phyloP scores from a whole-genome alignment of 495 filamentous ascomycete genomes.

The Penicillium egyptiacum region DNA sequence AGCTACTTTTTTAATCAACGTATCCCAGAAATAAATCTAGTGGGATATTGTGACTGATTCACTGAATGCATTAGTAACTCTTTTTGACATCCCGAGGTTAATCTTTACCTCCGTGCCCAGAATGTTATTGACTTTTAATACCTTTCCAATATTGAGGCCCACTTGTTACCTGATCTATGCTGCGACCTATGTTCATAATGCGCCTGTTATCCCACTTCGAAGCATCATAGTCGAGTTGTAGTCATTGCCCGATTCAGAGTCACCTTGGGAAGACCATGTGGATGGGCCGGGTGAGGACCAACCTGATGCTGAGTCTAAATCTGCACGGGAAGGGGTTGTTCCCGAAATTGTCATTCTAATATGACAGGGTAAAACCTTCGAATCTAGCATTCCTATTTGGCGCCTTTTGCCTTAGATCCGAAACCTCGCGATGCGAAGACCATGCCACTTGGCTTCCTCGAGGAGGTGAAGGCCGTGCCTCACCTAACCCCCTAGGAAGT shows the following conservation, averaged over 20 bases:
- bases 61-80: background rate
- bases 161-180: background rate
- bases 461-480: background rate
- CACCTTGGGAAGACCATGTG: background rate
- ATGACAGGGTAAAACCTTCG: too few relatives aligned
- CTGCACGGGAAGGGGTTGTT: background rate
- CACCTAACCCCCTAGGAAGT: background rate
- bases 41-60: background rate
- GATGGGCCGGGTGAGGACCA: background rate
- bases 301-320: background rate
- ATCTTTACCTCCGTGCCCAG: background rate
- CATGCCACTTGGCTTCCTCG: background rate
- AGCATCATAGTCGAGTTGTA: background rate
- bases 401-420: background rate
- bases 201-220: too few relatives aligned
- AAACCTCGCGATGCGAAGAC: background rate
- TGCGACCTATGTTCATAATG: background rate
- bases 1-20: slow-evolving; percentile 13
- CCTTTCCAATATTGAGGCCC: background rate
- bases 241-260: background rate
- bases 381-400: background rate
- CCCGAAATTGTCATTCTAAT: background rate
- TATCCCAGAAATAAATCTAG: background rate
- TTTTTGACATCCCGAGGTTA: too few relatives aligned
- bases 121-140: background rate